Evolutionary conservation across 2,329 filamentous ascomycete genomes (phyloP).

Genomic region (Aspergillus cejpii): DNA sequence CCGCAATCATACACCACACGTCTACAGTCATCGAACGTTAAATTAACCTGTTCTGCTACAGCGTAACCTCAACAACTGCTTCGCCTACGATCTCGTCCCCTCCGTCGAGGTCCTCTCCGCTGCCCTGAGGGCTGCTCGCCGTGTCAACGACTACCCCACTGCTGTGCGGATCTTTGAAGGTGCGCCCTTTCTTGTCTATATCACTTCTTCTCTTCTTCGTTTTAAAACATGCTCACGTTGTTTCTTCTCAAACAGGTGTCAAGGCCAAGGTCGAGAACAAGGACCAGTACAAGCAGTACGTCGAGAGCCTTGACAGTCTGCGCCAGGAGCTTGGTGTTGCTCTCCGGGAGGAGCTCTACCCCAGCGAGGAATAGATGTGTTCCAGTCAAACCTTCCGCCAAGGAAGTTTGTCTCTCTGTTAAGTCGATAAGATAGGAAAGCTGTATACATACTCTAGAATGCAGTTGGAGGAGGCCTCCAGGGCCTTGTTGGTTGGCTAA

Average conservation of each 20-base stretch:
- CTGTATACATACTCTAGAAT: constrained; percentile 38
- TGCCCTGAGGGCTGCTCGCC: constrained; percentile 84
- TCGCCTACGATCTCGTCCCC: constrained; percentile 98
- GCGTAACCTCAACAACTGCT: constrained; percentile 98
- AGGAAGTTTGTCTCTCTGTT: constrained; percentile 17
- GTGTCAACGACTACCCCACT: constrained; percentile 97
- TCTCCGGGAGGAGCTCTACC: constrained; percentile 90
- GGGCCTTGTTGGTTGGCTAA: constrained; percentile 22
- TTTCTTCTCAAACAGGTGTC: constrained; percentile 59
- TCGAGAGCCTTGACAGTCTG: constrained; percentile 84
- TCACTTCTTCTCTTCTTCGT: background rate
- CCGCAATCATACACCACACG: background rate
- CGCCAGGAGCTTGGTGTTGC: constrained; percentile 88
- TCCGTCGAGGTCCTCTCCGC: constrained; percentile 84
- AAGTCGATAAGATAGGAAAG: constrained; percentile 29
- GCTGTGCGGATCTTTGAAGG: constrained; percentile 98
- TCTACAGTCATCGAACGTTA: constrained; percentile 5
- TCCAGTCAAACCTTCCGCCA: constrained; percentile 11
- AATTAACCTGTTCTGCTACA: constrained; percentile 32
- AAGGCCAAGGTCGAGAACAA: constrained; percentile 99
- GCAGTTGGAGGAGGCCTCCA: constrained; percentile 25
- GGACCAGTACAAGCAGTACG: constrained; percentile 91
- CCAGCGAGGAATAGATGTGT: constrained; percentile 45
- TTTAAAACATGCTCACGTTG: constrained; percentile 5
- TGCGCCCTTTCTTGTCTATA: constrained; percentile 43